Evolutionary conservation across 176 grass and related monocot species (phyloP), one percentile per base, ranked within the genome.

Genomic region (Coix lacrymajobi): DNA sequence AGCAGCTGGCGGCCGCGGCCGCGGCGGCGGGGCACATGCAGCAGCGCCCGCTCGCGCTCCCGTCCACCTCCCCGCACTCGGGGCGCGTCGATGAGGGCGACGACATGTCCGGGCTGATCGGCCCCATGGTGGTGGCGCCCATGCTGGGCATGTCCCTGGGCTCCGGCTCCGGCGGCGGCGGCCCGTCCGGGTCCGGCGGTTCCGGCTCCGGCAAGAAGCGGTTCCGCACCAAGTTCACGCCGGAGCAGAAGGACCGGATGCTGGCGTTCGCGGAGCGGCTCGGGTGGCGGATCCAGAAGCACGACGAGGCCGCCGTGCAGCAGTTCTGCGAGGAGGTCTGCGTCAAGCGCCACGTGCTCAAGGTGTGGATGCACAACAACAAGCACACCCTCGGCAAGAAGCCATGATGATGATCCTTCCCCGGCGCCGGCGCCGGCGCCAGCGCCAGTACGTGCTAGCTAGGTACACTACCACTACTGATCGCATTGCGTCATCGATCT

Each of bases 281-380:
- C 2, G 94, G 94, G 28, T 97, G 94, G 94, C 87, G 94, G 73
- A 92, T 97, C 80, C 94, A 94, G 87, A 97, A 97, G 92, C 94
- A 97, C 84, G 94, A 97, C 57, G 94, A 94, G 80, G 89, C 88
- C 48, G 92, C 94, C 26, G 94, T 97, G 76, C 94, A 94, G 85
- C 89, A 97, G 87, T 94, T 97, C 92, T 94, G 92, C 81, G 88
- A 94, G 41, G 94, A 97, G 89, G 65, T 88, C 10, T 36, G 85
- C 79, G 87, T 97, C 43, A 89, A 92, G 87, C 83, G 92, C 36
- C 95, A 93, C 52, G 95, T 98, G 57, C 89, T 97, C 46, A 97
- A 97, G 79, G 94, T 97, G 36, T 92, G 94, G 94, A 97, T 97
- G 94, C 94, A 97, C 81, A 97, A 97, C 87, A 97, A 97, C 79